Evolutionary conservation across 495 filamentous ascomycete species (phyloP), one percentile per base, ranked within the genome.

Genomic region (Niebla homalea): DNA sequence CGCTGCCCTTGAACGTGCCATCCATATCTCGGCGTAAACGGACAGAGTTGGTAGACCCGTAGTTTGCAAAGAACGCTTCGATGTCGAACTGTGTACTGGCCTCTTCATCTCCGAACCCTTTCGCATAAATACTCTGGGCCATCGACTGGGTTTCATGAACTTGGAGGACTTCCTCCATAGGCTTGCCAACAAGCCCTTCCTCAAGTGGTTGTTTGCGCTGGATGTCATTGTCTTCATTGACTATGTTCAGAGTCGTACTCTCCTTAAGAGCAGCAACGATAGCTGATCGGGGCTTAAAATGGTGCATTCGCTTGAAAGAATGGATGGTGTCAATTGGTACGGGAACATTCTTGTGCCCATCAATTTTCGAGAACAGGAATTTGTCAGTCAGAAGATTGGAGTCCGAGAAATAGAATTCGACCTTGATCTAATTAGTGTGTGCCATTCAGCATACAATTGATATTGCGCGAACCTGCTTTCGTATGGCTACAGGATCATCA

Each of bases 381-480:
- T 87, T 84, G 67, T 99, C 92, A 56, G 75, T 76, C 39, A 83
- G 82, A 0, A 97, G 77, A 62, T 99, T 99, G 56, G 83, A 84
- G 63, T 94, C 87, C 51, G 84, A 84, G 67, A 99, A 95, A 70
- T 97, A 99, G 63, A 96, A 99, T 60, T 99, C 90, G 49, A 95
- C 89, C 87, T 95, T 59, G 15, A 29, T 16, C 38, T n/a, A 8
- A 21, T 50, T 48, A 56, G 50, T 32, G 15, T 41, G 56, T 40
- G 15, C 10, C 36, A 36, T 50, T 41, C 40, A 14, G 11, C 43
- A 43, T 57, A 36, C 19, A 7, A 46, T 35, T 15, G 25, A 42
- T 25, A 11, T 36, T 46, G 57, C 18, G 65, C 50, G 38, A 26
- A 85, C 84, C 71, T 93, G 87, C 55, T 83, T 83, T 50, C 86